Evolutionary conservation across 768 basidiomycete species (phyloP).

Genomic region (Chiua virens): DNA sequence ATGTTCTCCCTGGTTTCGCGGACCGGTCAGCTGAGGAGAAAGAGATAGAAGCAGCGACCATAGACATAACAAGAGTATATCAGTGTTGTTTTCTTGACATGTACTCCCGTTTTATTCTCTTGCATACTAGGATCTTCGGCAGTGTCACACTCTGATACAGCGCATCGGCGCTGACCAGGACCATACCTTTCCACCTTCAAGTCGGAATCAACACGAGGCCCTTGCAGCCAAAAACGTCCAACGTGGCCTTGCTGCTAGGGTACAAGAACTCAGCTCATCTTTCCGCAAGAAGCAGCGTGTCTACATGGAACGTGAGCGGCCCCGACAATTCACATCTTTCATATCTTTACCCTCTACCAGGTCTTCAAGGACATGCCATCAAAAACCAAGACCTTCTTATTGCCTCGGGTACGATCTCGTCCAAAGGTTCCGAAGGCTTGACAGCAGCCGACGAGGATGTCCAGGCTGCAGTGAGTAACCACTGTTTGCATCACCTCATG

Average conservation of each 20-base stretch:
- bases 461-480: conserved; percentile 69
- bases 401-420: conserved; percentile 82
- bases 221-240: conserved; percentile 92
- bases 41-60: conserved; percentile 86
- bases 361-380: conserved; percentile 95
- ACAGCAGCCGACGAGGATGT: conserved; percentile 90
- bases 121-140: conserved; percentile 36
- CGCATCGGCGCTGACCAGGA: conserved; percentile 59
- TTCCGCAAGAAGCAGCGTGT: conserved; percentile 98
- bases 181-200: conserved; percentile 64
- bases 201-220: conserved; percentile 49
- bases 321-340: conserved; percentile 8
- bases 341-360: conserved; percentile 41
- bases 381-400: conserved; percentile 94
- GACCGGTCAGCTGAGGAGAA: conserved; percentile 93
- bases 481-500: conserved; percentile 13
- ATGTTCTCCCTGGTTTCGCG: conserved; percentile 93
- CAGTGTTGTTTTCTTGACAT: conserved; percentile 10
- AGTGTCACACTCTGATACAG: conserved; percentile 55
- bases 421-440: conserved; percentile 79
- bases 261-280: conserved; percentile 87
- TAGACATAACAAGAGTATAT: conserved; percentile 82
- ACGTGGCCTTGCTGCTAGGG: conserved; percentile 90
- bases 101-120: conserved; percentile 7
- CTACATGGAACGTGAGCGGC: conserved; percentile 91